Evolutionary conservation across 257 asterid species (phyloP).

Genomic region (Mentha longifolia): DNA sequence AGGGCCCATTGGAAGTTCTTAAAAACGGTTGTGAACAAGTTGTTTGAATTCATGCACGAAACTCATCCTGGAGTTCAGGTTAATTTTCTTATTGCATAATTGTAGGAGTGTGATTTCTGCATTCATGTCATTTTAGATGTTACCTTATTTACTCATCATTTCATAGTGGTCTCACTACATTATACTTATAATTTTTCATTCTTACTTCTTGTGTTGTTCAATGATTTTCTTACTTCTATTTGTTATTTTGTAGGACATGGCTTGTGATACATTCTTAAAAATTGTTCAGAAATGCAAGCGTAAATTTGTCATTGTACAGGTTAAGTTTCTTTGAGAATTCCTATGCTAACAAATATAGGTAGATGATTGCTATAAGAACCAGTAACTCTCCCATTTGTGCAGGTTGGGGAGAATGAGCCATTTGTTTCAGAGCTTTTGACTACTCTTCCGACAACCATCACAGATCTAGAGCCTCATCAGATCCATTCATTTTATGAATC

Average conservation of each 20-base stretch:
- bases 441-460: conserved; percentile 80
- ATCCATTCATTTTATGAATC: conserved; percentile 97
- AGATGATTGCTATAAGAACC: conserved; percentile 18
- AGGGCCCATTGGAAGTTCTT: conserved; percentile 99
- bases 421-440: conserved; percentile 94
- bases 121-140: neutral
- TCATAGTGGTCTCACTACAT: conserved; percentile 9
- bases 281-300: conserved; percentile 99
- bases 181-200: neutral
- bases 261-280: conserved; percentile 96
- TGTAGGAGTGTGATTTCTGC: neutral
- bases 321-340: conserved; percentile 27
- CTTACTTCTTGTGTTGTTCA: neutral
- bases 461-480: conserved; percentile 96
- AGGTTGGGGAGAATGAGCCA: conserved; percentile 97
- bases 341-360: neutral
- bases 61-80: conserved; percentile 99
- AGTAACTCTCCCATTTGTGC: conserved; percentile 34
- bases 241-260: conserved; percentile 79
- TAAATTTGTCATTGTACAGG: conserved; percentile 91
- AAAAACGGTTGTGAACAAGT: conserved; percentile 97
- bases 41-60: conserved; percentile 99
- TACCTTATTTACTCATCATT: neutral
- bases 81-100: conserved; percentile 23
- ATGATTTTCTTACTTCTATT: conserved; percentile 17